phyloP scores from a whole-genome alignment of 2,329 filamentous ascomycete species.

The Ophiostoma australiae region DNA sequence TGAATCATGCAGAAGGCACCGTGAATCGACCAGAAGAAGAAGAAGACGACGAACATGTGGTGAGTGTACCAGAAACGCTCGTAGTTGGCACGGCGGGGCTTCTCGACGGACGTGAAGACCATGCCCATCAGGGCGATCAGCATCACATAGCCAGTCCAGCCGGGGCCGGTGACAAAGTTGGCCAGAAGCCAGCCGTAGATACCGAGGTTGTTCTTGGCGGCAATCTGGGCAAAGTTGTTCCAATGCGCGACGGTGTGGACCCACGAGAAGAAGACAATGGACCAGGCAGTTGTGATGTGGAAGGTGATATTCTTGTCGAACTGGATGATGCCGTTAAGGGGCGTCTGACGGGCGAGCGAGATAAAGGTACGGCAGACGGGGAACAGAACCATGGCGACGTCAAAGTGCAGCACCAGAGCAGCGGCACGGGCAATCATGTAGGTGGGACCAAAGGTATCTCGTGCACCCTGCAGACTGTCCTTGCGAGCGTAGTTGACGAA shows the following conservation, averaged over 20 bases:
- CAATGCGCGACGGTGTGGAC: constrained; percentile 81
- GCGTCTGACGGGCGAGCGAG: constrained; percentile 72
- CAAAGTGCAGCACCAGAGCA: constrained; percentile 73
- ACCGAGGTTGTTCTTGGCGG: constrained; percentile 68
- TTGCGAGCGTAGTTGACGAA: constrained; percentile 77
- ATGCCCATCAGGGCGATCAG: constrained; percentile 72
- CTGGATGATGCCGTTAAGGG: constrained; percentile 78
- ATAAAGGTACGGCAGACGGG: constrained; percentile 82
- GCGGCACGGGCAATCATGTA: constrained; percentile 71
- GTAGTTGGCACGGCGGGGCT: constrained; percentile 73
- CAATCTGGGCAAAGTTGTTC: constrained; percentile 77
- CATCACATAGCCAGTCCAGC: constrained; percentile 86
- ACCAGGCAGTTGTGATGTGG: constrained; percentile 80
- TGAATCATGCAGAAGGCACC: constrained; percentile 89
- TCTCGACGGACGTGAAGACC: constrained; percentile 71
- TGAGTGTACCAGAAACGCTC: constrained; percentile 90
- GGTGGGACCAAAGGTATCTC: constrained; percentile 67
- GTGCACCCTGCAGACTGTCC: constrained; percentile 62
- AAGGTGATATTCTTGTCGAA: constrained; percentile 89
- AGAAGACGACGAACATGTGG: constrained; percentile 83
- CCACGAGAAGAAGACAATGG: constrained; percentile 83
- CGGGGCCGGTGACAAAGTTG: constrained; percentile 73
- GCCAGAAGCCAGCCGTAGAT: constrained; percentile 72
- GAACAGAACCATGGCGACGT: constrained; percentile 72
- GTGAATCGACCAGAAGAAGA: constrained; percentile 87